Percentiles rank a stretch among this genome's conserved stretches.
Conservation (phyloP, 441 rosid genomes). For the Brassica hybrid region DNA sequence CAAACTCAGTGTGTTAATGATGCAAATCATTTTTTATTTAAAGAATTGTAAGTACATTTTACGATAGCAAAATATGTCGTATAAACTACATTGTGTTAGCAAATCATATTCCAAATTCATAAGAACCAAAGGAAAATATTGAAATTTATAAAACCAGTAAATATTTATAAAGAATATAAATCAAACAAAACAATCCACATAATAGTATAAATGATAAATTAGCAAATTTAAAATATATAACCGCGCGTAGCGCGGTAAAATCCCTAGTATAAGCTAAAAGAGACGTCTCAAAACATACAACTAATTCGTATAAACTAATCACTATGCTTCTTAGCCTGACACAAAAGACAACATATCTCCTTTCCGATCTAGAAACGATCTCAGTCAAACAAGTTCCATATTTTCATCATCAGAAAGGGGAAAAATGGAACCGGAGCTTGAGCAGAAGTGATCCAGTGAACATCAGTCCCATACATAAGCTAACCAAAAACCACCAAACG, state of each 20-base stretch:
- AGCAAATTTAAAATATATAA: too few species aligned
- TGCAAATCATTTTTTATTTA: too few species aligned
- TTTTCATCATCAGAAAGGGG: background rate
- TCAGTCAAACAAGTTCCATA: conserved; percentile 10
- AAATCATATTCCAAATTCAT: too few species aligned
- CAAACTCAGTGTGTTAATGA: too few species aligned
- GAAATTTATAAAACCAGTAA: too few species aligned
- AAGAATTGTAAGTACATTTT: too few species aligned
- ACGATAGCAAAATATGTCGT: too few species aligned
- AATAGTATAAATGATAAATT: background rate
- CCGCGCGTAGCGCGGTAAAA: too few species aligned
- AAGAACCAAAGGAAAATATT: too few species aligned
- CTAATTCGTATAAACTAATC: conserved; percentile 1
- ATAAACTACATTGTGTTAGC: too few species aligned
- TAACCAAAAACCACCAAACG: conserved; percentile 22
- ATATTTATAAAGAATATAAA: too few species aligned
- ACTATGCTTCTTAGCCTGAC: conserved; percentile 2
- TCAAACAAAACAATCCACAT: background rate
- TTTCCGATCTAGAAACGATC: background rate
- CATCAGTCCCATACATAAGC: background rate
- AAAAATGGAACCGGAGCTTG: background rate
- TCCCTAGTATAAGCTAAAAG: conserved; percentile 4
- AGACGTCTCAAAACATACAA: conserved; percentile 7
- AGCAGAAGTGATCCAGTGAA: background rate
- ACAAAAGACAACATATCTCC: background rate